A percentile compares a stretch with the other conserved stretches of the same genome.
Evolutionary conservation across 805 yeast species (phyloP).

Genomic region (Zygoascus biomembranicola): DNA sequence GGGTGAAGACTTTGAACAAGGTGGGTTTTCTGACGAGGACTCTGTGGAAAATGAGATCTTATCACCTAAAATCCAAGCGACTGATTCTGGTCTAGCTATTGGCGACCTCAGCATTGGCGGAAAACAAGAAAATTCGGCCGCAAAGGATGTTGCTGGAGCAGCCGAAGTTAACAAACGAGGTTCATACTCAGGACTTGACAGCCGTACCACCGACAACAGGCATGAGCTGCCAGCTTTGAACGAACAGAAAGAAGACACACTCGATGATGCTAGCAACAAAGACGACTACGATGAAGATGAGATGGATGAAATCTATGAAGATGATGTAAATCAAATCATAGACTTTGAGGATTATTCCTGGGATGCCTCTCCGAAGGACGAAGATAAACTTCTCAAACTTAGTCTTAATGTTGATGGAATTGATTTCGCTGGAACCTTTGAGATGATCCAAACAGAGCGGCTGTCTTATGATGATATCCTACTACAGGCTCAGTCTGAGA

Average conservation of each 20-base stretch:
- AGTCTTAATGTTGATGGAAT: background rate
- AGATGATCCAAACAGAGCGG: background rate
- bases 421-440: background rate
- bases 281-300: background rate
- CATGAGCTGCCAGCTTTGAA: conserved; percentile 1
- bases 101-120: background rate
- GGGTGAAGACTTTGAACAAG: no score
- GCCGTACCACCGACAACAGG: background rate
- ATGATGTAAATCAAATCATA: background rate
- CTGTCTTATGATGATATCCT: background rate
- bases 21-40: no score
- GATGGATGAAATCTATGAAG: background rate
- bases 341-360: background rate
- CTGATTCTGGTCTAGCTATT: background rate
- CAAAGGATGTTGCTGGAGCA: no score
- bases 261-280: background rate
- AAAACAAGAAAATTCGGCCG: background rate
- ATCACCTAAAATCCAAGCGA: no score
- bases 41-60: no score
- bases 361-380: background rate
- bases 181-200: no score
- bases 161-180: no score
- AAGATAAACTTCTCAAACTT: background rate
- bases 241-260: conserved; percentile 6
- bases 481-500: background rate